Conservation (phyloP, 1,284 basidiomycete genomes). For the Hemileia vastatrix region DNA sequence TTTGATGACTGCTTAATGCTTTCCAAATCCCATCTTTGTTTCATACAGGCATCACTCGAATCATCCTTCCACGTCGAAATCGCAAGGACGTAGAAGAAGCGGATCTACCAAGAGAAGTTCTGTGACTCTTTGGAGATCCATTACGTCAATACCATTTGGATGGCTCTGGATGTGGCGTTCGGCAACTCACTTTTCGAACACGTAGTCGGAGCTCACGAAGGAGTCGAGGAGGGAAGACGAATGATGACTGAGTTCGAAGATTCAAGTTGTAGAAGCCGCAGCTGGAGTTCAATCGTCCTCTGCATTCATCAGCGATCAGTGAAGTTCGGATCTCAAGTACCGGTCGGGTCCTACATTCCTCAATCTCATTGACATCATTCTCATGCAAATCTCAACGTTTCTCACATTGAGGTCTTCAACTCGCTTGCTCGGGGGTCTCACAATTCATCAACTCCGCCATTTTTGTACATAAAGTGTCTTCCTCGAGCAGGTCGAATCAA, state of each 20-base stretch:
- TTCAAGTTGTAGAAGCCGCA: background rate
- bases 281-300: background rate
- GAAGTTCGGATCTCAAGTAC: too few species aligned
- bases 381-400: too few species aligned
- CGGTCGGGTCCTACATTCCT: too few species aligned
- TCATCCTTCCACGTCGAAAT: constrained; percentile 56
- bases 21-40: constrained; percentile 6
- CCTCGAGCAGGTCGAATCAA: too few species aligned
- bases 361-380: too few species aligned
- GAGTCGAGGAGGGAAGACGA: constrained; percentile 16
- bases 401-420: too few species aligned
- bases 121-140: constrained; percentile 36
- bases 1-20: background rate
- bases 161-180: constrained; percentile 36
- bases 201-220: constrained; percentile 12
- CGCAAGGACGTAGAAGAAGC: constrained; percentile 12
- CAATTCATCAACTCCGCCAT: too few species aligned
- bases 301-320: background rate
- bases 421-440: too few species aligned
- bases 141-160: constrained; percentile 40
- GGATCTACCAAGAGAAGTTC: constrained; percentile 34
- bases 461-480: too few species aligned
- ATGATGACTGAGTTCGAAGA: constrained; percentile 17
- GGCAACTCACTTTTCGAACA: constrained; percentile 16
- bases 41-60: constrained; percentile 55